Conservation (phyloP, 148 eudicot genomes). For the Silene uniflora region DNA sequence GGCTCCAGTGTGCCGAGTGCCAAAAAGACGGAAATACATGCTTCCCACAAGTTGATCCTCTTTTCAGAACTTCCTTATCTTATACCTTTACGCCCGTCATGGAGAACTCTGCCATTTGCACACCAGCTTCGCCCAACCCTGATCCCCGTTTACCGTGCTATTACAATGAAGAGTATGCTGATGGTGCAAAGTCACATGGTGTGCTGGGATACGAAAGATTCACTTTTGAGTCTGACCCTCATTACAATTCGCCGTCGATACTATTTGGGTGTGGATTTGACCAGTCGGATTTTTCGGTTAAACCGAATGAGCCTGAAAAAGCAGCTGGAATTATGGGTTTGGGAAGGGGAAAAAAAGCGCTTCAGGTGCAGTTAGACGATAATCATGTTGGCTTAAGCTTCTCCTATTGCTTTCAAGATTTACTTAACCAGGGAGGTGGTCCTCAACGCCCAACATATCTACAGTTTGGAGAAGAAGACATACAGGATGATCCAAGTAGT, state of each 20-base stretch:
- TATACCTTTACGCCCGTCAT: neutral
- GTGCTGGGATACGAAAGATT: neutral
- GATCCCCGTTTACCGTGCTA: neutral
- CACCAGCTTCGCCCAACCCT: neutral
- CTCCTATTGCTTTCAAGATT: constrained; percentile 15
- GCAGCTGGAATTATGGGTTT: constrained; percentile 11
- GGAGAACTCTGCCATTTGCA: neutral
- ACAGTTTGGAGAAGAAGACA: neutral
- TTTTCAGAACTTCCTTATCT: constrained; percentile 4
- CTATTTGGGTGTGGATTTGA: neutral
- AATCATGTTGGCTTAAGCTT: neutral
- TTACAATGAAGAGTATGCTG: neutral
- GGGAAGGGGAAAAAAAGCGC: constrained; percentile 6
- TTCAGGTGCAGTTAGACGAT: neutral
- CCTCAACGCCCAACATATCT: constrained; percentile 8
- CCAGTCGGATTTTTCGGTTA: neutral
- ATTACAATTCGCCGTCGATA: too few relatives aligned
- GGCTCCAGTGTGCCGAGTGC: constrained; percentile 14
- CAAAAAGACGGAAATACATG: constrained; percentile 1
- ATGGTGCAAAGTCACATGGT: constrained; percentile 8
- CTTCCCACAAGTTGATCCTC: constrained; percentile 2
- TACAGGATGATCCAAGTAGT: neutral
- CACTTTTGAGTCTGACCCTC: neutral
- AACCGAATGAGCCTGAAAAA: neutral
- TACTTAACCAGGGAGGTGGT: constrained; percentile 2